Percentiles rank a stretch among this genome's conserved stretches.
Evolutionary conservation across 1,139 yeast genomes (phyloP).

Genomic region (Diutina rugosa): DNA sequence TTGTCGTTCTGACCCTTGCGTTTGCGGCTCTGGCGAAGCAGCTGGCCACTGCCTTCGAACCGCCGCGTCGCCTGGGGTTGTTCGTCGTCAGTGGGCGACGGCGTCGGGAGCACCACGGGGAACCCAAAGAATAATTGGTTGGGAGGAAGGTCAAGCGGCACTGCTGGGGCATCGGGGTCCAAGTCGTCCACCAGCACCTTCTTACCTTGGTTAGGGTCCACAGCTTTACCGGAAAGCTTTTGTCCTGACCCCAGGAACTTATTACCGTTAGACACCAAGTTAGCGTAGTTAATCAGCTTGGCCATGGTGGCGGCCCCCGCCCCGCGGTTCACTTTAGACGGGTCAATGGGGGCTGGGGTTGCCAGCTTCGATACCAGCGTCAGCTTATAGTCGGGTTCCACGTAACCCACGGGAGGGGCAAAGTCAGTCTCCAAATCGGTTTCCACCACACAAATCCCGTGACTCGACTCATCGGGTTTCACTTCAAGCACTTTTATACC

Average conservation of each 20-base stretch:
- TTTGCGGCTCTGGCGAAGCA: slow-evolving; percentile 62
- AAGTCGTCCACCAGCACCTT: slow-evolving; percentile 21
- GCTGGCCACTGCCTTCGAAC: slow-evolving; percentile 46
- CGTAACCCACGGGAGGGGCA: slow-evolving; percentile 98
- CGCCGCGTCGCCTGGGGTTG: slow-evolving; percentile 20
- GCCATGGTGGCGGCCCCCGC: slow-evolving; percentile 73
- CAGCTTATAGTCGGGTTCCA: slow-evolving; percentile 62
- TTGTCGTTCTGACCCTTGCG: slow-evolving; percentile 45
- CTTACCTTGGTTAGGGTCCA: slow-evolving; percentile 9
- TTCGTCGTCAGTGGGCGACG: slow-evolving; percentile 22
- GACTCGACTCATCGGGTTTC: slow-evolving; percentile 55
- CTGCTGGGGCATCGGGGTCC: slow-evolving; percentile 49
- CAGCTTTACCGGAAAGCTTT: slow-evolving; percentile 55
- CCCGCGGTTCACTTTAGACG: slow-evolving; percentile 23
- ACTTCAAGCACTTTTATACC: slow-evolving; percentile 80
- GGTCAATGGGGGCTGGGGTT: slow-evolving; percentile 17
- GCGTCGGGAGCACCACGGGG: slow-evolving; percentile 65
- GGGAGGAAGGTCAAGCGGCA: slow-evolving; percentile 60
- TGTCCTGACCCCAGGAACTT: slow-evolving; percentile 47
- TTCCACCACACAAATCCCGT: slow-evolving; percentile 87
- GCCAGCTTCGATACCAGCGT: slow-evolving; percentile 18
- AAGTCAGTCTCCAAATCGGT: slow-evolving; percentile 95
- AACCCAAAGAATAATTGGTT: slow-evolving; percentile 92
- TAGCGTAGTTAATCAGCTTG: slow-evolving; percentile 54
- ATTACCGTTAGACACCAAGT: slow-evolving; percentile 40